Conservation (phyloP, 305 asterid genomes). For the Fraxinus angustifolia region DNA sequence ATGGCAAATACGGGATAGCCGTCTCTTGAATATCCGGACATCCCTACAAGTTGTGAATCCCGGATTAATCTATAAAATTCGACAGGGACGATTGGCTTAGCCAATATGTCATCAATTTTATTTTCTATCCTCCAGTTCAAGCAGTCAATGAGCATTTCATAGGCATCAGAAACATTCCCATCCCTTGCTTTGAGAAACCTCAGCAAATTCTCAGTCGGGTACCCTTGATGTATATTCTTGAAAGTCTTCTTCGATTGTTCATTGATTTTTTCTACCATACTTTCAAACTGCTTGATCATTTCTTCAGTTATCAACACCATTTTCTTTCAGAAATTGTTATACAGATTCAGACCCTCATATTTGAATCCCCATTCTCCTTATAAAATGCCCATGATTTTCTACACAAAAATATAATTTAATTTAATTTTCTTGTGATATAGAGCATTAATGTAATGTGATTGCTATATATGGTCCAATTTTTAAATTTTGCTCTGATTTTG, state of each 20-base stretch:
- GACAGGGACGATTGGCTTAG: conserved; percentile 60
- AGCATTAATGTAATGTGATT: too few species aligned
- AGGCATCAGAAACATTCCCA: conserved; percentile 42
- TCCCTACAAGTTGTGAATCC: conserved; percentile 72
- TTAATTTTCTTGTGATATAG: too few species aligned
- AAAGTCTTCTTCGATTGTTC: conserved; percentile 37
- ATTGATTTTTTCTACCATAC: conserved; percentile 31
- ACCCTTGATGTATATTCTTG: conserved; percentile 44
- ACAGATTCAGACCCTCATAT: neutral
- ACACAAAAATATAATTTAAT: too few species aligned
- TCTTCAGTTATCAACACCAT: neutral
- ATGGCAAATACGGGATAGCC: conserved; percentile 71
- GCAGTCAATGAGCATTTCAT: conserved; percentile 53
- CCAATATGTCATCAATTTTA: conserved; percentile 62
- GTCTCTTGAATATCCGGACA: conserved; percentile 71
- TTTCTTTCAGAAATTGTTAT: neutral
- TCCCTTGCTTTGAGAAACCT: conserved; percentile 55
- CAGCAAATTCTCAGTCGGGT: conserved; percentile 33
- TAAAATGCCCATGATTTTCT: too few species aligned
- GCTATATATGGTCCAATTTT: too few species aligned
- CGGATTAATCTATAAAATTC: conserved; percentile 63
- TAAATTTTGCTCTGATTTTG: too few species aligned
- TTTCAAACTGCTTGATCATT: neutral
- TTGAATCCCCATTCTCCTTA: neutral
- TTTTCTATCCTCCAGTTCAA: conserved; percentile 80